Evolutionary conservation across 495 filamentous ascomycete species (phyloP).

Genomic region (Cercophora sp.): DNA sequence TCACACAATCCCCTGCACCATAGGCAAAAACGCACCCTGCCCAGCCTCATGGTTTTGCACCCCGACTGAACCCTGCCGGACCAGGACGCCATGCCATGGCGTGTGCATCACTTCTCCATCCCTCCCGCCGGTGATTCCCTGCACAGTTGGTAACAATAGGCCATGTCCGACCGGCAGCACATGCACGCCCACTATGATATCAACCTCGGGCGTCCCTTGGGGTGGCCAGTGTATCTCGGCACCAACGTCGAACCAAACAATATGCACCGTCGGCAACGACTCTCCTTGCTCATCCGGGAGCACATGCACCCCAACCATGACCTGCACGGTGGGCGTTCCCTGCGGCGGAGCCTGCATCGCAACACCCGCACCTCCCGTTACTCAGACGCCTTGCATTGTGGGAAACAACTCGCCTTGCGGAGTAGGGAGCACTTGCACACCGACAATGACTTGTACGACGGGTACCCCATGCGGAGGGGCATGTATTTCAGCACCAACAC

Average conservation of each 20-base stretch:
- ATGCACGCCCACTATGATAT: background rate
- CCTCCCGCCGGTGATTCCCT: slow-evolving; percentile 1
- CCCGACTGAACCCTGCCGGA: background rate
- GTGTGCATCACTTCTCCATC: background rate
- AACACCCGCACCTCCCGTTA: background rate
- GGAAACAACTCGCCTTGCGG: background rate
- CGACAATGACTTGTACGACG: background rate
- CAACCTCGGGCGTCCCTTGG: background rate
- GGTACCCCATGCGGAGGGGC: background rate
- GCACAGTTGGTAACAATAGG: slow-evolving; percentile 1
- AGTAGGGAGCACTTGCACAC: background rate
- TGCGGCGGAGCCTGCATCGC: background rate
- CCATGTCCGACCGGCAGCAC: background rate
- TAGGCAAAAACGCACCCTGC: background rate
- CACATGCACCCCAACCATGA: background rate
- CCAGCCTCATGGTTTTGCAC: slow-evolving; percentile 2
- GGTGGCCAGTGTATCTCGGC: background rate
- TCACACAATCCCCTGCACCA: background rate
- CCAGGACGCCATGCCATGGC: background rate
- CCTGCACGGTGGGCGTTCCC: background rate
- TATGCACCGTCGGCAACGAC: background rate
- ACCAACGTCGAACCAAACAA: background rate
- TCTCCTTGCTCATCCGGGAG: background rate
- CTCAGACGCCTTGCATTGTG: background rate
- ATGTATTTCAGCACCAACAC: background rate